A percentile compares a stretch with the other conserved stretches of the same genome.
phyloP scores from a whole-genome alignment of 2,329 filamentous ascomycete species.

The Cephalotrichum gorgonifer region DNA sequence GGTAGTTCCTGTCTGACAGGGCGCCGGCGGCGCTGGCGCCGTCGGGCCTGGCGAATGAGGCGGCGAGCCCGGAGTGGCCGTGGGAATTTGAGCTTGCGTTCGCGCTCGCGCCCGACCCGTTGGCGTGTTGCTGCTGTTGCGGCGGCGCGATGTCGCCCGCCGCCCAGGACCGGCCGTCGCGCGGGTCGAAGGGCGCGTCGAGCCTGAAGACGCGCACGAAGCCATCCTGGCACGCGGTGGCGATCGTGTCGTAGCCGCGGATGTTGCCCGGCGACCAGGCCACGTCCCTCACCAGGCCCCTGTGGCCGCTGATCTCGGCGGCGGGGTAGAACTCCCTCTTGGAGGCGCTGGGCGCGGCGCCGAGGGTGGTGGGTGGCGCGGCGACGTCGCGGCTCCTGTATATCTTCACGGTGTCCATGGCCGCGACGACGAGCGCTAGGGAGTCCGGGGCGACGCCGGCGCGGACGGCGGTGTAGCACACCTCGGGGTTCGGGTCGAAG shows the following conservation, averaged over 20 bases:
- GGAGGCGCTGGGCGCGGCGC: conserved; percentile 33
- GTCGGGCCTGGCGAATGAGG: conserved; percentile 9
- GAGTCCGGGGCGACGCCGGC: conserved; percentile 75
- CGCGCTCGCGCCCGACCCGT: conserved; percentile 10
- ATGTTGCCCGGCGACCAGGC: conserved; percentile 91
- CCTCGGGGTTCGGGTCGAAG: conserved; percentile 80
- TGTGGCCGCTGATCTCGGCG: conserved; percentile 62
- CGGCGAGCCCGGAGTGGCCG: conserved; percentile 11
- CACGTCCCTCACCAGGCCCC: conserved; percentile 72
- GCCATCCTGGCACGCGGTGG: conserved; percentile 88
- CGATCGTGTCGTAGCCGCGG: conserved; percentile 79
- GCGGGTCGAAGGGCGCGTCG: conserved; percentile 41
- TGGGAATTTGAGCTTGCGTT: conserved; percentile 17
- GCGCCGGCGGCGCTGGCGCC: conserved; percentile 6
- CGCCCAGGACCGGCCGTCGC: conserved; percentile 40
- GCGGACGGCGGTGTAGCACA: conserved; percentile 65
- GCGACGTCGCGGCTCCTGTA: conserved; percentile 61
- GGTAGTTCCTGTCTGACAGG: not conserved
- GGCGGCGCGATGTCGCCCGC: conserved; percentile 25
- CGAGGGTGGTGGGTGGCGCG: conserved; percentile 36
- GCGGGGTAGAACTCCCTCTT: conserved; percentile 78
- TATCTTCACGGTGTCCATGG: conserved; percentile 72
- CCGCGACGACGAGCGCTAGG: conserved; percentile 72
- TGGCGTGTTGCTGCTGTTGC: conserved; percentile 24
- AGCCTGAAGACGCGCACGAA: conserved; percentile 81